A percentile compares a stretch with the other conserved stretches of the same genome.
phyloP scores from a whole-genome alignment of 2,329 filamentous ascomycete species.

The Pyricularia pennisetigena region DNA sequence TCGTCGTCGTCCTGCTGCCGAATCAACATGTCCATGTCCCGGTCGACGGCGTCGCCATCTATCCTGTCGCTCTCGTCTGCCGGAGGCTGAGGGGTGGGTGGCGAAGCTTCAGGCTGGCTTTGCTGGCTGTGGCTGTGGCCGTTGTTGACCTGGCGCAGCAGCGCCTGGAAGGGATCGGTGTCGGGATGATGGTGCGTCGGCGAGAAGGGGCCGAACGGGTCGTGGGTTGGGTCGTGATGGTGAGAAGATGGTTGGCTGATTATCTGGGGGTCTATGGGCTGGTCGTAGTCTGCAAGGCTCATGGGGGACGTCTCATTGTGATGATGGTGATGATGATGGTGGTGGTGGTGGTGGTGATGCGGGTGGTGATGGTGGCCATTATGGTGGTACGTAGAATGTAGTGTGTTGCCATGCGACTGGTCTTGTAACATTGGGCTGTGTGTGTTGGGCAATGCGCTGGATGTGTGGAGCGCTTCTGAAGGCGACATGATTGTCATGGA shows the following conservation, averaged over 20 bases:
- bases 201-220: slow-evolving; percentile 26
- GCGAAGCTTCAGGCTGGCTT: slow-evolving; percentile 5
- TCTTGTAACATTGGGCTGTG: slow-evolving; percentile 21
- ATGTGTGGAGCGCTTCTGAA: slow-evolving; percentile 16
- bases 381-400: slow-evolving; percentile 24
- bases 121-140: slow-evolving; percentile 28
- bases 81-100: neutral
- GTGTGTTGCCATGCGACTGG: slow-evolving; percentile 15
- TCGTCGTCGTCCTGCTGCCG: slow-evolving; percentile 34
- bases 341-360: slow-evolving; percentile 21
- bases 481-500: slow-evolving; percentile 34
- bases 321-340: slow-evolving; percentile 16
- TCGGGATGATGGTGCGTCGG: slow-evolving; percentile 23
- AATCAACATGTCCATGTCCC: slow-evolving; percentile 42
- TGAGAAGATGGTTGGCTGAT: slow-evolving; percentile 31
- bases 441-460: slow-evolving; percentile 14
- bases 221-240: slow-evolving; percentile 13
- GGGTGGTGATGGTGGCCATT: slow-evolving; percentile 21
- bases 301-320: slow-evolving; percentile 7
- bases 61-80: slow-evolving; percentile 15
- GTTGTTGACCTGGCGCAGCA: slow-evolving; percentile 22
- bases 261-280: slow-evolving; percentile 52
- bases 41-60: slow-evolving; percentile 32
- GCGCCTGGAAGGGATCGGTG: slow-evolving; percentile 40
- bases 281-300: slow-evolving; percentile 18